A percentile compares a stretch with the other conserved stretches of the same genome.
Evolutionary conservation across 1,284 basidiomycete species (phyloP).

Genomic region (Jaminaea rosea): DNA sequence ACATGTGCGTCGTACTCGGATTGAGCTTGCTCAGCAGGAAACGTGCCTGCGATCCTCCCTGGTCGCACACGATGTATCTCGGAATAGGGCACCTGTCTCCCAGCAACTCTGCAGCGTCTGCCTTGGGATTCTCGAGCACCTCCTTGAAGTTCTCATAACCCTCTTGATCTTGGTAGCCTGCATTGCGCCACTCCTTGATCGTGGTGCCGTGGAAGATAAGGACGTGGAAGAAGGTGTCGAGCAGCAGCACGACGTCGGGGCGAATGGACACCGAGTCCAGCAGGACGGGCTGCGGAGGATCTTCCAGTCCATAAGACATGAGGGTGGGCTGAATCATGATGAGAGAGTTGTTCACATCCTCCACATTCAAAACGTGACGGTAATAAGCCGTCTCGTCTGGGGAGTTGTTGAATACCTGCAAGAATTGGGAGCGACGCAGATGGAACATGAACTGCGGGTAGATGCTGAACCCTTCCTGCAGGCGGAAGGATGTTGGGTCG

Average conservation of each 20-base stretch:
- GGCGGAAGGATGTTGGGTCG: slow-evolving; percentile 85
- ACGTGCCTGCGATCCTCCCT: slow-evolving; percentile 91
- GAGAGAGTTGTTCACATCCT: slow-evolving; percentile 97
- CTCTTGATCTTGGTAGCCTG: slow-evolving; percentile 98
- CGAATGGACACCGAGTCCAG: slow-evolving; percentile 97
- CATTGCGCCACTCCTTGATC: slow-evolving; percentile 94
- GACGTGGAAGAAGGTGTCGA: slow-evolving; percentile 99
- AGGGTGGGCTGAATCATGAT: slow-evolving; percentile 99
- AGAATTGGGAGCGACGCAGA: slow-evolving; percentile 87
- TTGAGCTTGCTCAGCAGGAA: slow-evolving; percentile 95
- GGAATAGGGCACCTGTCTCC: slow-evolving; percentile 93
- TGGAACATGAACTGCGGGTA: slow-evolving; percentile 99
- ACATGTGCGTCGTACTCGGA: slow-evolving; percentile 95
- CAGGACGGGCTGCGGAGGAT: slow-evolving; percentile 78
- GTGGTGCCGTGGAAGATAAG: slow-evolving; percentile 99
- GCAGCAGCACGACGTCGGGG: slow-evolving; percentile 88
- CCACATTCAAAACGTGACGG: slow-evolving; percentile 86
- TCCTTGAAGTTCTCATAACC: slow-evolving; percentile 98
- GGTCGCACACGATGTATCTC: slow-evolving; percentile 94
- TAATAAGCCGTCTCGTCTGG: slow-evolving; percentile 99
- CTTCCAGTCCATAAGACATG: slow-evolving; percentile 96
- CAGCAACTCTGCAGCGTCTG: slow-evolving; percentile 67
- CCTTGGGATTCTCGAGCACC: slow-evolving; percentile 70
- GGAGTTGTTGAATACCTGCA: slow-evolving; percentile 99
- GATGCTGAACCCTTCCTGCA: slow-evolving; percentile 93